phyloP scores from a whole-genome alignment of 768 basidiomycete species.

The Porpolomopsis calyptriformis region DNA sequence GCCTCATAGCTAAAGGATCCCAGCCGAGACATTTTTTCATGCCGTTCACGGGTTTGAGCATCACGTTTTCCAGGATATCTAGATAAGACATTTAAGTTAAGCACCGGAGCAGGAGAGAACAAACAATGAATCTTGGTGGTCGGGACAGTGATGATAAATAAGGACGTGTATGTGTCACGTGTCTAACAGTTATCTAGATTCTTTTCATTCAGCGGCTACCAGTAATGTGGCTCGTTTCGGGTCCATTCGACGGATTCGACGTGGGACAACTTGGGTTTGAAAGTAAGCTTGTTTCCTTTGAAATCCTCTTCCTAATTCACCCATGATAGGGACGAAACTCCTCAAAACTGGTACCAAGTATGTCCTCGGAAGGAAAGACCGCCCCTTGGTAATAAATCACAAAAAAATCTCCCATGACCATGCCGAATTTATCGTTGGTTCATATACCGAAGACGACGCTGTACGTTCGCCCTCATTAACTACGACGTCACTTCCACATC shows the following conservation, averaged over 20 bases:
- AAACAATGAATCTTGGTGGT: too few relatives aligned
- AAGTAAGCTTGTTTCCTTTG: not conserved
- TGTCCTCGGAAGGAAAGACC: slow-evolving; percentile 45
- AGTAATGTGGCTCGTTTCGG: not conserved
- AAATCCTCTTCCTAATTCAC: not conserved
- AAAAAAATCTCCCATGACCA: slow-evolving; percentile 59
- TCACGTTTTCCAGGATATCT: too few relatives aligned
- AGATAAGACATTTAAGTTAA: too few relatives aligned
- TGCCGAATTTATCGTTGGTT: slow-evolving; percentile 45
- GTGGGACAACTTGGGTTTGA: not conserved
- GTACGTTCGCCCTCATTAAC: slow-evolving; percentile 36
- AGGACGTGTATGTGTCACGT: too few relatives aligned
- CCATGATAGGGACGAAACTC: slow-evolving; percentile 34
- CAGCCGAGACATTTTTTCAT: too few relatives aligned
- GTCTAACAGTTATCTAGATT: too few relatives aligned
- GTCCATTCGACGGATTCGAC: not conserved
- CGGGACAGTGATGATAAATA: too few relatives aligned
- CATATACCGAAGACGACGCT: slow-evolving; percentile 40
- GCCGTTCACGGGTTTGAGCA: too few relatives aligned
- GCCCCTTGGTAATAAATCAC: slow-evolving; percentile 32
- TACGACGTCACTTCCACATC: too few relatives aligned
- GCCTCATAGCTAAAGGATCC: too few relatives aligned
- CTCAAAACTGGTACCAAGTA: slow-evolving; percentile 50
- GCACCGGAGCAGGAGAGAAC: too few relatives aligned
- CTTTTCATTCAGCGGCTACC: too few relatives aligned